These are phyloP conservation scores for Aspergillus haitiensis DNA, from an alignment of 495 filamentous ascomycete genomes.

Conservation along the genomic window DNA sequence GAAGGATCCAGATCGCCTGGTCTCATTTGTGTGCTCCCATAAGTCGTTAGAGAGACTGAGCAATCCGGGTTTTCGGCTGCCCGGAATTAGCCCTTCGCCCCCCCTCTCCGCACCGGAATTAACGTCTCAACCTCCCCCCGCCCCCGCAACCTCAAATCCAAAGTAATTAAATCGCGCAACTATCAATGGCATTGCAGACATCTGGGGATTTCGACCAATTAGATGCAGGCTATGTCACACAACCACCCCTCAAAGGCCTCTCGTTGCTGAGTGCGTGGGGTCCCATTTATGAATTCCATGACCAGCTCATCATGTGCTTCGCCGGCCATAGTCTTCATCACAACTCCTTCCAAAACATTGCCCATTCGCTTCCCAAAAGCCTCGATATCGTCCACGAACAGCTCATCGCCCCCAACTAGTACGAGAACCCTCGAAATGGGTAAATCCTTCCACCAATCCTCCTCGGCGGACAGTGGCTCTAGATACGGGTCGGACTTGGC, in stretches of 20 bases:
- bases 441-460: constrained; percentile 19
- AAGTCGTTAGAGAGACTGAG: too few relatives aligned
- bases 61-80: too few relatives aligned
- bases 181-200: too few relatives aligned
- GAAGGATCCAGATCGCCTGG: too few relatives aligned
- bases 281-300: neutral
- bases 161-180: too few relatives aligned
- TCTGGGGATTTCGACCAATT: too few relatives aligned
- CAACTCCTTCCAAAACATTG: neutral
- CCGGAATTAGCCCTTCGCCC: too few relatives aligned
- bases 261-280: neutral
- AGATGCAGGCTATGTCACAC: neutral
- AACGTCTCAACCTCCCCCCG: too few relatives aligned
- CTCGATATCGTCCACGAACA: neutral
- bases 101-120: too few relatives aligned
- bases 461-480: constrained; percentile 16
- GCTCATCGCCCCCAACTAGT: neutral
- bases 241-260: neutral
- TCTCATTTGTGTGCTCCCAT: too few relatives aligned
- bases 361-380: neutral
- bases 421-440: constrained; percentile 10
- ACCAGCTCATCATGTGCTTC: neutral
- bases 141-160: too few relatives aligned
- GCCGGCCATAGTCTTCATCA: neutral
- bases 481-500: constrained; percentile 17